Evolutionary conservation across 257 asterid genomes (phyloP).

Genomic region (Capsicum baccatum): DNA sequence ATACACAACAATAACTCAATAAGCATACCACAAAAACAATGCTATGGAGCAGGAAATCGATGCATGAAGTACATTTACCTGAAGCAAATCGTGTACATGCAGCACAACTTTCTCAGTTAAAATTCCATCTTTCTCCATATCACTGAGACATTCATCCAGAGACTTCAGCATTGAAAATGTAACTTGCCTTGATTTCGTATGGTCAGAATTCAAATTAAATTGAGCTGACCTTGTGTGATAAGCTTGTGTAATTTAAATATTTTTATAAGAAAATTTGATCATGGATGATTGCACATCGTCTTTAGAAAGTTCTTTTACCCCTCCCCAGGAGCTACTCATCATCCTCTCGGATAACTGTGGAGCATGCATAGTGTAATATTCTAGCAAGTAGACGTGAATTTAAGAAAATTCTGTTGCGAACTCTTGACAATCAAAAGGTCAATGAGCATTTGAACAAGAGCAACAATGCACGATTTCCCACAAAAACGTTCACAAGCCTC

Average conservation of each 20-base stretch:
- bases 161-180: slow-evolving; percentile 26
- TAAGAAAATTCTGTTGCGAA: neutral
- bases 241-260: neutral
- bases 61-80: neutral
- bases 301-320: neutral
- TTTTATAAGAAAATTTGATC: neutral
- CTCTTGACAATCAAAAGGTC: neutral
- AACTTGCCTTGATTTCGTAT: slow-evolving; percentile 21
- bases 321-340: slow-evolving; percentile 12
- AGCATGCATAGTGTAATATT: neutral
- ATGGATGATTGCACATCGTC: neutral
- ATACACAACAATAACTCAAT: neutral
- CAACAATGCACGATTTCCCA: neutral
- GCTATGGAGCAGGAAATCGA: neutral
- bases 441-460: slow-evolving; percentile 7
- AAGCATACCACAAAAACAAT: neutral
- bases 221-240: neutral
- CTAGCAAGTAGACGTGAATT: neutral
- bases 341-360: neutral
- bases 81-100: slow-evolving; percentile 26
- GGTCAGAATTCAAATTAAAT: neutral
- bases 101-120: slow-evolving; percentile 24
- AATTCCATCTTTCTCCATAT: slow-evolving; percentile 28
- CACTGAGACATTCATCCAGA: slow-evolving; percentile 21
- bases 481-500: slow-evolving; percentile 13